phyloP scores from a whole-genome alignment of 208 protist species.

The Wallacemonas sp. region DNA sequence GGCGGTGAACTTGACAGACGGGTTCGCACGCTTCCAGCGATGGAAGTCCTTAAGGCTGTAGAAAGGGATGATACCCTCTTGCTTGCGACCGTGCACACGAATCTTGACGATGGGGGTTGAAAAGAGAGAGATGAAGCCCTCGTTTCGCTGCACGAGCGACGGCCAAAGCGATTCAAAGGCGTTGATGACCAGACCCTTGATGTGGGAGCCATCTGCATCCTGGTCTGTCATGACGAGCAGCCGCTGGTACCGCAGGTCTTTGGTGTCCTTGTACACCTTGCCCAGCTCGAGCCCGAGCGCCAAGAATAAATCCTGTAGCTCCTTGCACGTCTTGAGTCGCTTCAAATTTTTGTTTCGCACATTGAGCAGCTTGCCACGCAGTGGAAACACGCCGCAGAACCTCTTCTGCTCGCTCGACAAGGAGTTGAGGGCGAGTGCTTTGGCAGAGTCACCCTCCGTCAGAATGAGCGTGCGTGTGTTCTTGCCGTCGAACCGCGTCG shows the following conservation, averaged over 20 bases:
- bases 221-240: constrained; percentile 99
- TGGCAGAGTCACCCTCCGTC: constrained; percentile 99
- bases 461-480: constrained; percentile 97
- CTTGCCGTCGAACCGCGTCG: constrained; percentile 65
- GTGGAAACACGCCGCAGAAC: constrained; percentile 97
- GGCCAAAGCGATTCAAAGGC: constrained; percentile 99
- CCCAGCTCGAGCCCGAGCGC: constrained; percentile 82
- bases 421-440: constrained; percentile 96
- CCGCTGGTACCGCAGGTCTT: constrained; percentile 97
- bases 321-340: constrained; percentile 93
- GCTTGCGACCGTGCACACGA: constrained; percentile 68
- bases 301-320: constrained; percentile 91
- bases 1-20: constrained; percentile 61
- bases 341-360: constrained; percentile 94
- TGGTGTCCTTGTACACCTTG: constrained; percentile 66
- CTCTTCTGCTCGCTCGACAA: constrained; percentile 96
- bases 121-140: constrained; percentile 94
- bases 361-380: constrained; percentile 98
- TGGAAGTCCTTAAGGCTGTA: constrained; percentile 99
- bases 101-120: constrained; percentile 99
- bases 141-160: constrained; percentile 89
- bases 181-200: constrained; percentile 99
- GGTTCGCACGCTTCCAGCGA: constrained; percentile 89
- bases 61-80: constrained; percentile 90
- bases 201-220: constrained; percentile 99